A percentile compares a stretch with the other conserved stretches of the same genome.
Evolutionary conservation across 1,284 basidiomycete species (phyloP).

Genomic region (Ustilago esculenta): DNA sequence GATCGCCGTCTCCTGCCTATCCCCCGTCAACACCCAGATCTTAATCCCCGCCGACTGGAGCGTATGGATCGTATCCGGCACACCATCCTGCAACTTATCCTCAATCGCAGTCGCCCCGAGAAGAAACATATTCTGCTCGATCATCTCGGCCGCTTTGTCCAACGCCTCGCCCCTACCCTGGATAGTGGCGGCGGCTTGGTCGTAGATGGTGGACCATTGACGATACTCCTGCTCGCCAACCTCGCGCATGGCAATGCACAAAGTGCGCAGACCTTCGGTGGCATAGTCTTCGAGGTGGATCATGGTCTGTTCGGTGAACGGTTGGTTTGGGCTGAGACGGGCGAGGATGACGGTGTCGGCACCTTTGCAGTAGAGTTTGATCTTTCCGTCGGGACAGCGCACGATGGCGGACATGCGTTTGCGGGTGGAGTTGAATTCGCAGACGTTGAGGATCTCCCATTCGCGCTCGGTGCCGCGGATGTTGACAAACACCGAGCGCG

Average conservation of each 20-base stretch:
- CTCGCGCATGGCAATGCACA: conserved; percentile 94
- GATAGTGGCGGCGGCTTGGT: conserved; percentile 90
- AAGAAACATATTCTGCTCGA: conserved; percentile 91
- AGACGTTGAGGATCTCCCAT: conserved; percentile 93
- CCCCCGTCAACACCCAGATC: conserved; percentile 98
- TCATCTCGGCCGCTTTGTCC: conserved; percentile 92
- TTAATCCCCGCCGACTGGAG: conserved; percentile 98
- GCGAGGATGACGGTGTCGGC: conserved; percentile 86
- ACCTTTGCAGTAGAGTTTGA: conserved; percentile 96
- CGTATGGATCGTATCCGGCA: conserved; percentile 97
- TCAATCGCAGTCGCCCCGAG: conserved; percentile 98
- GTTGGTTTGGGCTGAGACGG: conserved; percentile 71
- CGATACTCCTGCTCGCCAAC: conserved; percentile 88
- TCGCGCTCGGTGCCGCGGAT: conserved; percentile 79
- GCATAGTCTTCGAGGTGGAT: conserved; percentile 83
- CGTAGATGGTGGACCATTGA: conserved; percentile 87
- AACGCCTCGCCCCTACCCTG: conserved; percentile 91
- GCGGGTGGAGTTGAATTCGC: conserved; percentile 97
- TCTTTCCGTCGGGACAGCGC: conserved; percentile 84
- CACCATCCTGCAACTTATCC: conserved; percentile 97
- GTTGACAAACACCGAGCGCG: conserved; percentile 90
- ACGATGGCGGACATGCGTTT: conserved; percentile 98
- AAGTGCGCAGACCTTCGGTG: conserved; percentile 92
- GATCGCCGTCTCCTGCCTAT: conserved; percentile 98
- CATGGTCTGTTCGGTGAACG: conserved; percentile 85